Evolutionary conservation across 2,329 filamentous ascomycete species (phyloP).

Genomic region (Fusarium ramigenum): DNA sequence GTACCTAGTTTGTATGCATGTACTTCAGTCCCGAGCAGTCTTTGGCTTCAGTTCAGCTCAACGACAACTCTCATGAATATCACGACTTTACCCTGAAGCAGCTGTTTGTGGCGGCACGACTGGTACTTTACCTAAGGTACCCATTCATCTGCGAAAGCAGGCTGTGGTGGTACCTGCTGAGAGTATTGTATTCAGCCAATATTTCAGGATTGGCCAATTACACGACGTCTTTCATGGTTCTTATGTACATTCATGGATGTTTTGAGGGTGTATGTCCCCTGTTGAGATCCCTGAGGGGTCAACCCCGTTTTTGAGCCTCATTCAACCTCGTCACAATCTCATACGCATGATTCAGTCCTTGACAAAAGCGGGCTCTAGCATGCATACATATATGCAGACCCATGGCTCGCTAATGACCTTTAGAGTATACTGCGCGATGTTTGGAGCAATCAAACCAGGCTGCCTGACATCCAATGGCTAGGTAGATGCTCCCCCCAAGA

Average conservation of each 20-base stretch:
- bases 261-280: neutral
- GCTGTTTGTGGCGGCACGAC: neutral
- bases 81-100: neutral
- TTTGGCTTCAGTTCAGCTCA: neutral
- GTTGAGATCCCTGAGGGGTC: neutral
- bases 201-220: neutral
- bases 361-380: neutral
- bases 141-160: neutral
- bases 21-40: neutral
- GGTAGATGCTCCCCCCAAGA: neutral
- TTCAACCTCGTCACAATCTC: neutral
- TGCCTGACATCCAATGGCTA: neutral
- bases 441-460: neutral
- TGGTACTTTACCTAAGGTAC: neutral
- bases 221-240: neutral
- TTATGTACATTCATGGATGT: neutral
- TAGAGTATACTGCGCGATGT: neutral
- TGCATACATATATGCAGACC: neutral
- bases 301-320: neutral
- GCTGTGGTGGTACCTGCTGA: neutral
- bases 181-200: neutral
- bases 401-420: neutral
- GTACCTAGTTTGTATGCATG: neutral
- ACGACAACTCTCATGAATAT: neutral
- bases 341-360: neutral